Evolutionary conservation across 2,329 filamentous ascomycete genomes (phyloP), one percentile per base, ranked within the genome.

Genomic region (Sporothrix globosa): DNA sequence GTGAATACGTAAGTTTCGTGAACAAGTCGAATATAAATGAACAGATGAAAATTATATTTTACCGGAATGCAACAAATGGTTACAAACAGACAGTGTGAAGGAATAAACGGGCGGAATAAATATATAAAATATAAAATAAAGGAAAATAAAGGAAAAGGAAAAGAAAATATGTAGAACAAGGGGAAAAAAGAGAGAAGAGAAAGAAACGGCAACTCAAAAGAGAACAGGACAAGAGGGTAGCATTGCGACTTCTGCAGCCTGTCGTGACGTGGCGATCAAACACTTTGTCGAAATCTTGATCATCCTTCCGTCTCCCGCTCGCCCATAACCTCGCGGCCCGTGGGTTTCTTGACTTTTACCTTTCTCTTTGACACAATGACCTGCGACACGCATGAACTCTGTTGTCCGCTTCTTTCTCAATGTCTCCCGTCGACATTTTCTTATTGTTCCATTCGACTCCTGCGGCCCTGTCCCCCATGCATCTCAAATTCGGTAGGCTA

Each of bases 231-330:
- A 46, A 19, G 6, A 34, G 11, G 34, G 10, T 4, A 41, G 41
- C 6, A 63, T 63, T 44, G 58, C 39, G 41, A 39, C 41, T 13
- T 27, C 11, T 24, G 6, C 39, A 13, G 13, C 39, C 44, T 63
- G 58, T 39, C 58, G 58, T 46, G 58, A 46, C 11, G 39, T 46
- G 58, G 39, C 27, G 58, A 63, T 63, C 39, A 63, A 63, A 63
- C 58, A 63, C 39, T 46, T 17, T 44, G 41, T 44, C 3, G 41
- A 17, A 44, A 13, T 60, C 21, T 24, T 63, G 39, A 44, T 63
- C 21, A 63, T 27, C 58, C 53, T 58, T 41, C 54, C 54, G 27
- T 58, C 54, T 19, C 34, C 54, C 54, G 54, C 27, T n/a, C 54
- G 27, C 30, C 27, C 58, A 46, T 39, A 46, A 39, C 39, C 58